Conservation (phyloP, 2,329 filamentous ascomycete genomes). For the Hymenoscyphus linearis region DNA sequence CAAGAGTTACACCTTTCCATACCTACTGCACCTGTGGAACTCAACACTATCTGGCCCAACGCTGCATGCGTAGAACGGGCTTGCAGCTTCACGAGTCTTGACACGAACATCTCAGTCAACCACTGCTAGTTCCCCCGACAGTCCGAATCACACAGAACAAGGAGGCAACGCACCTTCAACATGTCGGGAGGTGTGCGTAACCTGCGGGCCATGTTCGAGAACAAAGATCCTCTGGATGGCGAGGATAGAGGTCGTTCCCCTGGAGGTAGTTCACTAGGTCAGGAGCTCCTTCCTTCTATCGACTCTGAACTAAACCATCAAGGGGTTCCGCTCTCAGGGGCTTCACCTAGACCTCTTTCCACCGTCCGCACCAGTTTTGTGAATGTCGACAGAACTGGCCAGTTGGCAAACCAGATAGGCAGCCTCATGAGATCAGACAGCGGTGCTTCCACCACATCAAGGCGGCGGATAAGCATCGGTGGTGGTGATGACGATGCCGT, state of each 20-base stretch:
- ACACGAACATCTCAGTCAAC: background rate
- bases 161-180: slow-evolving; percentile 6
- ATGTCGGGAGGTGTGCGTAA: slow-evolving; percentile 44
- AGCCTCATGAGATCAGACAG: slow-evolving; percentile 35
- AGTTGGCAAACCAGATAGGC: slow-evolving; percentile 37
- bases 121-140: background rate
- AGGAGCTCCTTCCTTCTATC: slow-evolving; percentile 26
- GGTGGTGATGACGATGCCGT: slow-evolving; percentile 25
- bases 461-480: slow-evolving; percentile 28
- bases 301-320: slow-evolving; percentile 15
- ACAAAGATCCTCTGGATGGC: slow-evolving; percentile 53
- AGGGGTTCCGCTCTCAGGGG: slow-evolving; percentile 23
- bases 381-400: slow-evolving; percentile 53
- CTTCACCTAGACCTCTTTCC: slow-evolving; percentile 61
- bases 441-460: slow-evolving; percentile 25
- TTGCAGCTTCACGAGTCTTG: background rate
- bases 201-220: slow-evolving; percentile 76
- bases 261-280: slow-evolving; percentile 41
- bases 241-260: slow-evolving; percentile 64
- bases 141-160: background rate
- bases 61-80: background rate
- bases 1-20: slow-evolving; percentile 5
- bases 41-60: background rate
- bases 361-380: slow-evolving; percentile 74
- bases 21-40: background rate